phyloP scores from a whole-genome alignment of 768 basidiomycete genomes.

The Kwoniella botswanensis region DNA sequence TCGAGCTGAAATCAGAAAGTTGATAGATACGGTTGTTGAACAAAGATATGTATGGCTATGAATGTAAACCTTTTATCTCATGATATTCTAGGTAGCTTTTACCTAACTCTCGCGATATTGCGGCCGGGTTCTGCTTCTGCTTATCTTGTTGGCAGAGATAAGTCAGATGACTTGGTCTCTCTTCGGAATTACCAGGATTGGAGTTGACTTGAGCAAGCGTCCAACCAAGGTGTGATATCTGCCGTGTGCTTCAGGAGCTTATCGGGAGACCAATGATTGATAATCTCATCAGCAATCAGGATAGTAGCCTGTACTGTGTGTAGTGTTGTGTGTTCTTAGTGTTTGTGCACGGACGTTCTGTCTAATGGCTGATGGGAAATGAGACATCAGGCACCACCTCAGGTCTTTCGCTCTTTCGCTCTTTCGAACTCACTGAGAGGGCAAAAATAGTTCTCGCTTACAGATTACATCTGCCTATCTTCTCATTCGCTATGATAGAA shows the following conservation, averaged over 20 bases:
- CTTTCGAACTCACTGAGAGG: no score
- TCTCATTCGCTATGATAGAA: not conserved
- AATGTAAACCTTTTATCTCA: not conserved
- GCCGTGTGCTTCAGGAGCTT: no score
- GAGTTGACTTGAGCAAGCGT: no score
- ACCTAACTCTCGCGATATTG: not conserved
- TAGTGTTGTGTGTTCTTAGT: not conserved
- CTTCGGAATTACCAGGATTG: not conserved
- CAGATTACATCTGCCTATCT: not conserved
- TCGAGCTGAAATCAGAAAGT: no score
- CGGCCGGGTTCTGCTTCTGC: constrained; percentile 1
- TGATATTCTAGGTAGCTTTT: not conserved
- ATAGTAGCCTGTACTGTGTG: no score
- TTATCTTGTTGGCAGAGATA: not conserved
- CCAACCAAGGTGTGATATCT: no score
- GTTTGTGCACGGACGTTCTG: not conserved
- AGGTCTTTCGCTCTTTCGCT: no score
- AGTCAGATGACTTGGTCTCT: not conserved
- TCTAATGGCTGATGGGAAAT: not conserved
- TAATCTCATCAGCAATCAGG: not conserved
- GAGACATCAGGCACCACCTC: not conserved
- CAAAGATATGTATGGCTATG: no score
- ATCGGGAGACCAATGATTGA: not conserved
- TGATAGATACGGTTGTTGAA: no score
- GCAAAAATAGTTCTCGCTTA: no score